Conservation (phyloP, 1,284 basidiomycete species). For the Rhodotorula glutinis region DNA sequence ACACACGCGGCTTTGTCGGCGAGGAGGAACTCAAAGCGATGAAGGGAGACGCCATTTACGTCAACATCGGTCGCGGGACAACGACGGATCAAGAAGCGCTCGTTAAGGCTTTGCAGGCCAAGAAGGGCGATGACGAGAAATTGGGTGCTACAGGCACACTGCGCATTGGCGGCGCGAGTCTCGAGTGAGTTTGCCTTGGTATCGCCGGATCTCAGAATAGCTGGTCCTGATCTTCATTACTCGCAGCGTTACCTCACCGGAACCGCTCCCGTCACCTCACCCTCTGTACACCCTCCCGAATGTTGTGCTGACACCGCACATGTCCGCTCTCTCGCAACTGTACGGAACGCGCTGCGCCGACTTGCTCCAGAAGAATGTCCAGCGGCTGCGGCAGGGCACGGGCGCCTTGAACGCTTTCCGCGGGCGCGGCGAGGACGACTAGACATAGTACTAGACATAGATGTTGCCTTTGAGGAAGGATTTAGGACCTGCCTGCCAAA, state of each 20-base stretch:
- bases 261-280: conserved; percentile 44
- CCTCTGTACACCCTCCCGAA: conserved; percentile 41
- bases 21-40: conserved; percentile 24
- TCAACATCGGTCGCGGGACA: conserved; percentile 46
- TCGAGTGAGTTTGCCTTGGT: conserved; percentile 19
- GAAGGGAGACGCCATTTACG: conserved; percentile 29
- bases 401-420: conserved; percentile 28
- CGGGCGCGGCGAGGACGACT: conserved; percentile 25
- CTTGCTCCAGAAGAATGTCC: conserved; percentile 24
- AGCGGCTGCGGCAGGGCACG: conserved; percentile 14
- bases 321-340: conserved; percentile 12
- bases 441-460: conserved; percentile 2
- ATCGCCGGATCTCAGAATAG: no score
- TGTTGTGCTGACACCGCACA: conserved; percentile 46
- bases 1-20: conserved; percentile 15
- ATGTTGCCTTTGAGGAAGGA: no score
- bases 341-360: conserved; percentile 25
- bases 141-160: conserved; percentile 33
- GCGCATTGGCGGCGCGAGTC: conserved; percentile 27
- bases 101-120: conserved; percentile 40
- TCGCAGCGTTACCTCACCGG: conserved; percentile 44
- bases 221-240: neutral
- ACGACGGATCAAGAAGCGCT: conserved; percentile 43
- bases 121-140: conserved; percentile 19
- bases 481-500: no score